Conservation (phyloP, 305 asterid genomes). For the Fraxinus xanthoxyloides region DNA sequence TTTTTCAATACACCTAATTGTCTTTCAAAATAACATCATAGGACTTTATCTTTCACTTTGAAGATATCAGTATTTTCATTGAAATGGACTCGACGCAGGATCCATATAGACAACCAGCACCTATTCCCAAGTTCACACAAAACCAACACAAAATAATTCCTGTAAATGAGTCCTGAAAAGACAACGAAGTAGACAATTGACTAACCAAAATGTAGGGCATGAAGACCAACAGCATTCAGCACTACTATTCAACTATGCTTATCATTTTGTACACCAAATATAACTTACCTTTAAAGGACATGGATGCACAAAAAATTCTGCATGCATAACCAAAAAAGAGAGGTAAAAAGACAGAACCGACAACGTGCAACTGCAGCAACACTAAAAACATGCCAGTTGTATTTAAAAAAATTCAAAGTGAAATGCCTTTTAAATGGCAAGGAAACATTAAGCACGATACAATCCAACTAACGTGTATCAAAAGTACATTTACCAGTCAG, state of each 20-base stretch:
- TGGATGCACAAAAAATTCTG: not conserved
- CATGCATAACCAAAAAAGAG: not conserved
- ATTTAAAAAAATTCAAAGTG: not conserved
- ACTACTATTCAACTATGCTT: not conserved
- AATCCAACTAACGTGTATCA: not conserved
- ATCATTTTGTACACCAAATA: not conserved
- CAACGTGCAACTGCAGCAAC: not conserved
- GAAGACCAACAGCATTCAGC: not conserved
- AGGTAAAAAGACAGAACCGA: not conserved
- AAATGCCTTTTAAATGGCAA: not conserved
- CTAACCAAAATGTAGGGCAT: not conserved
- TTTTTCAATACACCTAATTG: not conserved
- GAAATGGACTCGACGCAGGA: not conserved
- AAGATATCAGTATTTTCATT: not conserved
- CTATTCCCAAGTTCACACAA: not conserved
- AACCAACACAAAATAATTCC: not conserved
- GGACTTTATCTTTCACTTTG: not conserved
- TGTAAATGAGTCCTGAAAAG: not conserved
- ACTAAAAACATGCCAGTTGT: not conserved
- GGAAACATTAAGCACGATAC: not conserved
- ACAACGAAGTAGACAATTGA: not conserved
- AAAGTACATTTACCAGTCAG: not conserved
- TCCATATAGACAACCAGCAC: not conserved
- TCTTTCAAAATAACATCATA: not conserved
- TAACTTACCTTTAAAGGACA: not conserved